phyloP scores from a whole-genome alignment of 345 rosid genomes.

The Citrus hindsii region DNA sequence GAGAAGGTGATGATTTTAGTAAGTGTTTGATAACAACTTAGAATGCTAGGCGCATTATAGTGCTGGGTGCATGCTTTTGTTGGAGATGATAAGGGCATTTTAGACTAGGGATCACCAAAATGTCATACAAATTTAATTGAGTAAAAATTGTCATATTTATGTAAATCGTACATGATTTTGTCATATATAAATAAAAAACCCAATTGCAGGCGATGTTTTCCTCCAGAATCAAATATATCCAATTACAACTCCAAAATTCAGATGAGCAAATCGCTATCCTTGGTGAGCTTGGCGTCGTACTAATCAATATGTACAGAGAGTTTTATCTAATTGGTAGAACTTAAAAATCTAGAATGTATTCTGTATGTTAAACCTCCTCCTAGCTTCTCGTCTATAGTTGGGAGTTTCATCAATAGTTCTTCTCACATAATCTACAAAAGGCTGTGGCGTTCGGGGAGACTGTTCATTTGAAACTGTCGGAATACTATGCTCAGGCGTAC shows the following conservation, averaged over 20 bases:
- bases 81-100: too few species aligned
- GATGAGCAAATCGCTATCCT: not conserved
- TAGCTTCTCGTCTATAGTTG: slow-evolving; percentile 59
- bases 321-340: not conserved
- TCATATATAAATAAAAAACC: too few species aligned
- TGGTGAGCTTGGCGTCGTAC: not conserved
- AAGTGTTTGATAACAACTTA: too few species aligned
- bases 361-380: slow-evolving; percentile 80
- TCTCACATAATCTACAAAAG: slow-evolving; percentile 77
- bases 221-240: not conserved
- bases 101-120: too few species aligned
- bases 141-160: too few species aligned
- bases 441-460: slow-evolving; percentile 86
- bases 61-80: too few species aligned
- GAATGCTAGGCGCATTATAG: too few species aligned
- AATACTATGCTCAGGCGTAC: slow-evolving; percentile 52
- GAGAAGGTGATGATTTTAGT: too few species aligned
- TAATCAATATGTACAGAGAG: not conserved
- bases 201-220: not conserved
- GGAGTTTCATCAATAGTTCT: slow-evolving; percentile 92
- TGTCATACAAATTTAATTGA: too few species aligned
- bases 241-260: not conserved
- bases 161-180: too few species aligned
- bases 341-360: slow-evolving; percentile 51
- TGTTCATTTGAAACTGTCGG: slow-evolving; percentile 39